Base-by-base conservation (phyloP, 2,329 filamentous ascomycete species). In the Onygena corvina region DNA sequence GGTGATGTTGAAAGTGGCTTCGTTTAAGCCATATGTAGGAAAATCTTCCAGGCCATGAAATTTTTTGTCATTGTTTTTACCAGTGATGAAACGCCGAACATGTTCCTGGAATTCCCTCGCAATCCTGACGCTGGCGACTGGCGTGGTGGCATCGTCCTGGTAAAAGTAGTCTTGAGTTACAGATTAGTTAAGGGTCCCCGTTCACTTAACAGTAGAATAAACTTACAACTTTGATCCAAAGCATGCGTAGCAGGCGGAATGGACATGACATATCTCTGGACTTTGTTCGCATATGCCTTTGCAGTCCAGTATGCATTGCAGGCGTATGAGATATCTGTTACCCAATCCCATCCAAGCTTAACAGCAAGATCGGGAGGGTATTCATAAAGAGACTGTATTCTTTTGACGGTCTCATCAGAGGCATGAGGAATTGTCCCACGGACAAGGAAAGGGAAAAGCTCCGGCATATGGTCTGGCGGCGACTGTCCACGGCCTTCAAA, bases 291-390 rank as follows among this genome's bases (percentile, higher is more conserved):
- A 45, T 46, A 50, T 34, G 42, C 47, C 29, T 52, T 50, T 30
- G 48, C 50, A 12, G 42, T 50, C 14, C 27, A 31, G 14, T 52
- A 40, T 4, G 51, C 48, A 35, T 54, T 50, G 48, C 52, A 54
- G n/a, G 46, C 50, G 30, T 50, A 54, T 12, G 48, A 23, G 11
- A 50, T 49, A 25, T 52, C 48, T 8, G 48, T 50, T 7, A 33
- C 35, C 48, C 50, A 54, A n/a, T 54, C 47, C 51, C 52, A 54
- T 6, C 23, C 48, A 38, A 54, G 48, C 25, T 54, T 48, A 21
- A 47, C 35, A 9, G 50, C 42, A 3, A 38, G 29, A 14, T 46
- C 40, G 7, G 50, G 21, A 7, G 52, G 50, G 31, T 50, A 54
- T 6, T 23, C 8, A 46, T 53, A 54, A n/a, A 52, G 38, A 9